Percentiles rank a stretch among this genome's conserved stretches.
Conservation (phyloP, 1,284 basidiomycete species). For the Malassezia nana region DNA sequence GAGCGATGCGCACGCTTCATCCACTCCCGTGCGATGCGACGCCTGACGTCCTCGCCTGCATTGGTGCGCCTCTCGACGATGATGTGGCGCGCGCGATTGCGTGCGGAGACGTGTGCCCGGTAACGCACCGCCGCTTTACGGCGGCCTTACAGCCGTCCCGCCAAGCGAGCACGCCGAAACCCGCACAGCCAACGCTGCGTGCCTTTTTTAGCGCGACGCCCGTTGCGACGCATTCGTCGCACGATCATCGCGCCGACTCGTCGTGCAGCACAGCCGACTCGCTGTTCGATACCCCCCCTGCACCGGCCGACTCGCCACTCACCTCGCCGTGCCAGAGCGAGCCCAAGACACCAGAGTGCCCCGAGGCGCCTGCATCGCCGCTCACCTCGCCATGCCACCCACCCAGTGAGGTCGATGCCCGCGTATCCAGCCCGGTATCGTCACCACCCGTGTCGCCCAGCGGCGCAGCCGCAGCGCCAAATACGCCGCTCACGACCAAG, state of each 20-base stretch:
- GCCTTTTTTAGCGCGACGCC: slow-evolving; percentile 3
- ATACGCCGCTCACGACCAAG: not conserved
- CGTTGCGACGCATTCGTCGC: not conserved
- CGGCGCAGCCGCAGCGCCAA: not conserved
- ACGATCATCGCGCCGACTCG: not conserved
- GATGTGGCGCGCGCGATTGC: slow-evolving; percentile 57
- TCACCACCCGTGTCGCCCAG: slow-evolving; percentile 11
- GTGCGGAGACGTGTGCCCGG: slow-evolving; percentile 66
- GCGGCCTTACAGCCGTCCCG: not conserved
- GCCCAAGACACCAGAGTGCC: not conserved
- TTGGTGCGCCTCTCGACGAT: slow-evolving; percentile 29
- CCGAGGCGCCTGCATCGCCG: not conserved
- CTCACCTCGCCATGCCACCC: not conserved
- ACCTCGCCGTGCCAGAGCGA: not conserved
- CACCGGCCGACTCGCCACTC: slow-evolving; percentile 1
- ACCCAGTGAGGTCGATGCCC: not conserved
- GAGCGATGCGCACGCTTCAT: slow-evolving; percentile 27
- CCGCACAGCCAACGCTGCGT: slow-evolving; percentile 9
- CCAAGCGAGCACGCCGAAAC: not conserved
- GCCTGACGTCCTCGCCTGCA: slow-evolving; percentile 31
- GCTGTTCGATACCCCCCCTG: slow-evolving; percentile 2
- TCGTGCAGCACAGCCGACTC: slow-evolving; percentile 1
- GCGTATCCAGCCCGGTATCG: slow-evolving; percentile 14
- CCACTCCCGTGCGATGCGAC: slow-evolving; percentile 30
- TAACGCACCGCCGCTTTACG: slow-evolving; percentile 54